Base-by-base conservation (phyloP, 306 rosid genomes). In the Pterocarpus santalinus region DNA sequence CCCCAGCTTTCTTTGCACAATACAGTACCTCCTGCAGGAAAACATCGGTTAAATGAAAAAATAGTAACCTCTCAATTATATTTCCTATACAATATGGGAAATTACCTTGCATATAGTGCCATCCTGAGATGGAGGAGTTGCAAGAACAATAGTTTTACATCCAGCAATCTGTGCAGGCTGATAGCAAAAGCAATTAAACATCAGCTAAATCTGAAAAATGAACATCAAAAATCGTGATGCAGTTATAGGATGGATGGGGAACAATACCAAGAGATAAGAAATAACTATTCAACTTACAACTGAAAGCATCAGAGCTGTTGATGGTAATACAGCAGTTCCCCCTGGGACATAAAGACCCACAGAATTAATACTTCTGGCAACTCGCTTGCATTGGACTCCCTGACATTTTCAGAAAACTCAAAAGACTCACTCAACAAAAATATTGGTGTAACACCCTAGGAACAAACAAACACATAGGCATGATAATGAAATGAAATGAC, bases 91-190 rank as follows among this genome's bases (percentile, higher is more conserved):
- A 84, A 63, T 71, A 69, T 58, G 65, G 66, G 47, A 14, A 72
- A 75, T 60, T 67, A 91, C 98, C 92, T 94, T 89, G 92, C 95
- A 94, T 82, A 90, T 88, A 82, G 82, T 85, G 65, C 95, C 94
- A 90, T 90, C 95, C 77, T 81, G 87, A 84, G 86, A 79, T 38
- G 98, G 97, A 66, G 98, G 98, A 71, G 97, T 91, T 2, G 97
- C 98, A 34, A 94, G 95, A 67, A 94, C 94, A 53, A 89, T 85
- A 56, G 91, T 94, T 88, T 90, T 86, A 81, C 92, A 92, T 72
- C 95, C 94, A 77, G 98, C 97, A 89, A 94, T 94, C 82, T 92
- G 90, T 32, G 98, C 98, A 67, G 98, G 97, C 98, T 94, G 82
- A 79, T 10, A 34, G 6, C 65, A 51, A 76, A 58, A 51, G 39